Percentiles rank a stretch among this genome's conserved stretches.
phyloP scores from a whole-genome alignment of 2,329 filamentous ascomycete species.

The Sphaerulina populicola region DNA sequence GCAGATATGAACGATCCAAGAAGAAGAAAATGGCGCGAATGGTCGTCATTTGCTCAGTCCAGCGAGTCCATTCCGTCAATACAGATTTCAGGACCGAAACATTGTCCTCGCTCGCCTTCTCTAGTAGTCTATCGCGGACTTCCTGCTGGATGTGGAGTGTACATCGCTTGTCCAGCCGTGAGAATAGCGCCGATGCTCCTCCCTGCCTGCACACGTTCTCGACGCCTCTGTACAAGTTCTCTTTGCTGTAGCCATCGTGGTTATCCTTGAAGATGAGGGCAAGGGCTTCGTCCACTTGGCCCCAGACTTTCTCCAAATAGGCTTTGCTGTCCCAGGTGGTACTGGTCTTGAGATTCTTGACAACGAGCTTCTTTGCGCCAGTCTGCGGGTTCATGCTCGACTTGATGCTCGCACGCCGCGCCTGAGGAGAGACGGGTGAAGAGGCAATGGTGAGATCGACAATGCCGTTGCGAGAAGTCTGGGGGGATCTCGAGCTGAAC shows the following conservation, averaged over 20 bases:
- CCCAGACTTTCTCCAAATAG: slow-evolving; percentile 70
- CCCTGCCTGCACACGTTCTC: slow-evolving; percentile 84
- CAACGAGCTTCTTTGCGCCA: slow-evolving; percentile 77
- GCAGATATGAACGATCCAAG: slow-evolving; percentile 79
- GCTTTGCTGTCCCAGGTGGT: slow-evolving; percentile 59
- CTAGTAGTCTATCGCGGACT: slow-evolving; percentile 53
- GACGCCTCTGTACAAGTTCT: slow-evolving; percentile 80
- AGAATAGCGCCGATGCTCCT: slow-evolving; percentile 59
- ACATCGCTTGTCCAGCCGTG: slow-evolving; percentile 57
- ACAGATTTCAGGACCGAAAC: slow-evolving; percentile 56
- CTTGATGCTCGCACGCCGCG: slow-evolving; percentile 25
- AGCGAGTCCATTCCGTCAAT: slow-evolving; percentile 61
- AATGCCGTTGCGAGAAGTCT: slow-evolving; percentile 31
- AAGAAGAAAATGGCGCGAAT: slow-evolving; percentile 90
- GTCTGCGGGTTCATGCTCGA: slow-evolving; percentile 58
- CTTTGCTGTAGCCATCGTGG: slow-evolving; percentile 58
- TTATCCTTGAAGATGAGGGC: slow-evolving; percentile 60
- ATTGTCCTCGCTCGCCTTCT: slow-evolving; percentile 49
- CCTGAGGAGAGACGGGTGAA: slow-evolving; percentile 23
- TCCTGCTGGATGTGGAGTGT: slow-evolving; percentile 52
- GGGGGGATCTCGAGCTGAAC: slow-evolving; percentile 36
- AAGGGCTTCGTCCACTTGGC: slow-evolving; percentile 65
- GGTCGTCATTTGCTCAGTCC: slow-evolving; percentile 69
- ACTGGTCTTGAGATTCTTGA: slow-evolving; percentile 75
- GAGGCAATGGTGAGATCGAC: slow-evolving; percentile 41